Conservation (phyloP, 2,329 filamentous ascomycete species). For the Zymoseptoria ardabiliae region DNA sequence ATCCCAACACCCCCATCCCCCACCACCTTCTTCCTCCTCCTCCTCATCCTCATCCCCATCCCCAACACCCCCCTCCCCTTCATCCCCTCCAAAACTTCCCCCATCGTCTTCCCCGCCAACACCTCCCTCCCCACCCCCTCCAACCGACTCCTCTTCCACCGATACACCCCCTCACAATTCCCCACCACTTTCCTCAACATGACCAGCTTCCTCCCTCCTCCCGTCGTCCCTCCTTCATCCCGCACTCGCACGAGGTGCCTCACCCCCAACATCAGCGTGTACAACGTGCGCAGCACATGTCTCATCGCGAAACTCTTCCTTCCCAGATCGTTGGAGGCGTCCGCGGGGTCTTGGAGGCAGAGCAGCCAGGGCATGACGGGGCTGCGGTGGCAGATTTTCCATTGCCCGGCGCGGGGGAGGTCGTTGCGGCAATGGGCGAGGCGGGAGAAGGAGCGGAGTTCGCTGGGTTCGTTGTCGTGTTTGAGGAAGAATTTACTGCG, state of each 20-base stretch:
- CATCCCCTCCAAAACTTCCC: neutral
- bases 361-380: conserved; percentile 37
- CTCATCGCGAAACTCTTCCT: conserved; percentile 41
- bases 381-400: conserved; percentile 31
- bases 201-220: neutral
- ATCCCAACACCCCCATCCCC: neutral
- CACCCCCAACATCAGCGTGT: neutral
- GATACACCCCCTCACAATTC: neutral
- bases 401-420: conserved; percentile 27
- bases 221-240: neutral
- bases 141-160: neutral
- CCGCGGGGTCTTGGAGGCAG: conserved; percentile 53
- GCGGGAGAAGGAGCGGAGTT: too few relatives aligned
- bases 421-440: conserved; percentile 9
- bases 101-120: neutral
- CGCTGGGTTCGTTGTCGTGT: conserved; percentile 6
- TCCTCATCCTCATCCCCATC: neutral
- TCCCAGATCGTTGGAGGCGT: conserved; percentile 52
- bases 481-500: conserved; percentile 30
- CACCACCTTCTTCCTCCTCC: neutral
- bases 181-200: neutral
- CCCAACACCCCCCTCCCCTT: neutral
- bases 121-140: neutral
- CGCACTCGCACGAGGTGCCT: too few relatives aligned
- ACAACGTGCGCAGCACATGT: conserved; percentile 43